Base-by-base conservation (phyloP, 257 asterid species). In the Scutellaria baicalensis region DNA sequence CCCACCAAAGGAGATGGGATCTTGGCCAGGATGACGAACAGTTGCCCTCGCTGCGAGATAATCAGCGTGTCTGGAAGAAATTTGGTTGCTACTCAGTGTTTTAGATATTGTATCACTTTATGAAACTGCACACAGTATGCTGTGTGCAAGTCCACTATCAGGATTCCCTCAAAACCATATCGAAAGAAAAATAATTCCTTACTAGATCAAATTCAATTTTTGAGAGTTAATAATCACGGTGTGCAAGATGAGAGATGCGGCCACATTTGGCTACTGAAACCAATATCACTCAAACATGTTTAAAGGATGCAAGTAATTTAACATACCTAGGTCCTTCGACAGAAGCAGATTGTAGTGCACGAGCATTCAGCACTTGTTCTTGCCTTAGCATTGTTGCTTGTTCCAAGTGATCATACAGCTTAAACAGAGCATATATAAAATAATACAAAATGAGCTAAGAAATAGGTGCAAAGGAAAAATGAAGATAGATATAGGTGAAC, bases 61-160 rank as follows among this genome's bases (percentile, higher is more conserved):
- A 79, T 94, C 97, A 75, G 86, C 79, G 82, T 91, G 96, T 94
- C 99, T 94, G 97, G 95, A 93, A 94, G 82, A 91, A 91, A 87
- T 82, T 77, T 58, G 75, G 78, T 75, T 76, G 84, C 88, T 76
- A 79, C 88, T 91, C 84, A 93, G 95, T 82, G 83, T 83, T 80
- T 71, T 79, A 74, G 81, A 80, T 76, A 79, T 74, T 64, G 77
- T 71, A 69, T 78, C 71, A 77, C 71, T 63, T 68, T 74, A 73
- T 79, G 83, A 77, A 85, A 76, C 72, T 69, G 74, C 79, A 73
- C 69, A 62, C 76, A 82, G 73, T 64, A 61, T 63, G 79, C 73
- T 70, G 81, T 66, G 81, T 69, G 78, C 78, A 75, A 71, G 20
- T 71, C 82, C 77, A 59, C 78, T 48, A 73, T 16, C 14, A 59